These are phyloP conservation scores for Paramecium sexaurelia DNA, from an alignment of 73 alveolate species.

Conservation along the genomic window DNA sequence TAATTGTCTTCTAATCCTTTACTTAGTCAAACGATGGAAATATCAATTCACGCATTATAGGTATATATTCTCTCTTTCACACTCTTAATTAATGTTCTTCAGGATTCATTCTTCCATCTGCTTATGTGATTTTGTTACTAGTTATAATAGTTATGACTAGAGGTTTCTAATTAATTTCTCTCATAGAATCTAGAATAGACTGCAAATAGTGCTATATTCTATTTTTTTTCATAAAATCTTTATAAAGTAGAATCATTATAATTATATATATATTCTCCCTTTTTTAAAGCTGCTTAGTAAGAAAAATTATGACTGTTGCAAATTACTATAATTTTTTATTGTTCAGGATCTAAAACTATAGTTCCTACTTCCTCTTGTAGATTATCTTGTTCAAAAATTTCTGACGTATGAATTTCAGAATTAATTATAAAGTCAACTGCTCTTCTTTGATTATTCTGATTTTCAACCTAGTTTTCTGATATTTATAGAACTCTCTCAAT, in stretches of 20 bases:
- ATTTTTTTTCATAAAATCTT: slow-evolving; percentile 20
- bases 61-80: slow-evolving; percentile 32
- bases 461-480: neutral
- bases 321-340: neutral
- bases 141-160: neutral
- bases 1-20: slow-evolving; percentile 31
- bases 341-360: neutral
- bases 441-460: neutral
- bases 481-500: neutral
- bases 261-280: slow-evolving; percentile 1
- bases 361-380: neutral
- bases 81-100: slow-evolving; percentile 47
- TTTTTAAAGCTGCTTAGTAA: slow-evolving; percentile 6
- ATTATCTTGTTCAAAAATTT: neutral
- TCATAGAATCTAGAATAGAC: neutral
- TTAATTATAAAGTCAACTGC: neutral
- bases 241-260: neutral
- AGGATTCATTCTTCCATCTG: slow-evolving; percentile 11
- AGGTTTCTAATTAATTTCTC: slow-evolving; percentile 40
- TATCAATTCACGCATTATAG: slow-evolving; percentile 32
- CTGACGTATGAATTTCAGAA: neutral
- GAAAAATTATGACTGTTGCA: neutral
- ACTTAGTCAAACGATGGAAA: slow-evolving; percentile 12
- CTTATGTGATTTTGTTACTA: slow-evolving; percentile 13
- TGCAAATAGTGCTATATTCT: slow-evolving; percentile 37